These are phyloP conservation scores for Dujonia santamariae DNA, from an alignment of 1,139 yeast genomes.

Conservation along the genomic window DNA sequence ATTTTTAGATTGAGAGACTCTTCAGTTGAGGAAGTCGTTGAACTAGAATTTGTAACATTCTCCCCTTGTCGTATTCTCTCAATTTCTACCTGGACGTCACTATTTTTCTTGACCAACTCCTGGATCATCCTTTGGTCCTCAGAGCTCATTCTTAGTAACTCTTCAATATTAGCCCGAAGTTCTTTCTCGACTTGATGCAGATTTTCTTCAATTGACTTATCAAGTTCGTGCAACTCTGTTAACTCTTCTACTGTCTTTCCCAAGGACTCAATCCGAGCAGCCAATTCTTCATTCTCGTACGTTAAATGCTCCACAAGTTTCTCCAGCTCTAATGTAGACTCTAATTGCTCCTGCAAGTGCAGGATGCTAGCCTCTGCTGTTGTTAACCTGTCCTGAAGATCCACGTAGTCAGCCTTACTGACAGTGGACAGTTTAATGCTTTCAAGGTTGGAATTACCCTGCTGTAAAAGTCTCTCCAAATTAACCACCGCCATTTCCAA, in stretches of 20 bases:
- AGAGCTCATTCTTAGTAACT: constrained; percentile 24
- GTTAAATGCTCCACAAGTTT: constrained; percentile 54
- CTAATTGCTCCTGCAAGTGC: constrained; percentile 44
- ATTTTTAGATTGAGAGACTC: constrained; percentile 16
- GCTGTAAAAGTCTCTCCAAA: constrained; percentile 15
- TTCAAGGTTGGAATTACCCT: constrained; percentile 27
- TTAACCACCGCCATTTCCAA: constrained; percentile 38
- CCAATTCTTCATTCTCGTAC: constrained; percentile 48
- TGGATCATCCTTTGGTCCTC: constrained; percentile 24
- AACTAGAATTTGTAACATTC: not conserved
- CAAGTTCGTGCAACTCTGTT: constrained; percentile 57
- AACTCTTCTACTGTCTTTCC: constrained; percentile 50
- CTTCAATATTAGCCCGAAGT: constrained; percentile 41
- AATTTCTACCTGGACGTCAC: constrained; percentile 20
- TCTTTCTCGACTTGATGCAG: constrained; percentile 57
- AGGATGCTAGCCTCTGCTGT: constrained; percentile 39
- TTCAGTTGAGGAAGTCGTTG: not conserved
- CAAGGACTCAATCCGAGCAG: constrained; percentile 34
- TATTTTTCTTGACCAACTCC: constrained; percentile 30
- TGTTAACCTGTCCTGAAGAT: constrained; percentile 26
- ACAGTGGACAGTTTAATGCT: constrained; percentile 17
- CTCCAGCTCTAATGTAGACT: constrained; percentile 40
- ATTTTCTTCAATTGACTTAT: constrained; percentile 59
- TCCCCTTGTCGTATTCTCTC: constrained; percentile 7
- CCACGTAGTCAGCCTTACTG: constrained; percentile 15